Percentiles rank a stretch among this genome's conserved stretches.
Conservation (phyloP, 2,329 filamentous ascomycete species). For the Aspergillus sclerotialis region DNA sequence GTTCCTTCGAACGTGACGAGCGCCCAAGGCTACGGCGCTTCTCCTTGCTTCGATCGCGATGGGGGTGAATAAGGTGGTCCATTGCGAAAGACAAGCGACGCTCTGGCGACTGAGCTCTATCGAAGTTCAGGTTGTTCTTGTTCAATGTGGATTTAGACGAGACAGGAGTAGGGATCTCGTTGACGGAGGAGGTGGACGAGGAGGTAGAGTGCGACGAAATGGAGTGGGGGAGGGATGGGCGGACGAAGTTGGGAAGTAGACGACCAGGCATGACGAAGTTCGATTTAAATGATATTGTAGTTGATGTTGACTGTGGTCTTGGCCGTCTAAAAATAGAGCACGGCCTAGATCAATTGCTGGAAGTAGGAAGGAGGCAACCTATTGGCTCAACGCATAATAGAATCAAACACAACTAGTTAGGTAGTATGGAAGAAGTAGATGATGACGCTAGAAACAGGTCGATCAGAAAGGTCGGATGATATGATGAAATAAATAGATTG, state of each 20-base stretch:
- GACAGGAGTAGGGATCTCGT: conserved; percentile 21
- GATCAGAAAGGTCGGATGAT: no score
- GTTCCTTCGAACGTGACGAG: conserved; percentile 31
- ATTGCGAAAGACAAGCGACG: conserved; percentile 37
- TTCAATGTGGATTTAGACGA: conserved; percentile 21
- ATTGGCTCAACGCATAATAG: no score
- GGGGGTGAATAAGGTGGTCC: conserved; percentile 38
- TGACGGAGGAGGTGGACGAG: conserved; percentile 31
- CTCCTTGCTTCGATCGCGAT: conserved; percentile 34
- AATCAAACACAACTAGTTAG: no score
- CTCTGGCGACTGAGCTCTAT: conserved; percentile 30
- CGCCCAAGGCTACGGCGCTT: conserved; percentile 34
- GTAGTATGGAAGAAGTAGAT: no score
- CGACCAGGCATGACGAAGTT: conserved; percentile 35
- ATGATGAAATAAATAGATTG: no score
- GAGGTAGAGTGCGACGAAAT: conserved; percentile 24
- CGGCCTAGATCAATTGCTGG: no score
- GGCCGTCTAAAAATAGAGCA: no score
- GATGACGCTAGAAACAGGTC: no score
- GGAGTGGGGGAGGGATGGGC: conserved; percentile 24
- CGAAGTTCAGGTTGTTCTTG: conserved; percentile 11
- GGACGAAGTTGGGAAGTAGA: conserved; percentile 33
- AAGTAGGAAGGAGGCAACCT: no score
- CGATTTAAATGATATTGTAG: no score
- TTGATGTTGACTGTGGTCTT: no score